Base-by-base conservation (phyloP, 1,284 basidiomycete species). In the Ceratobasidium sp. region DNA sequence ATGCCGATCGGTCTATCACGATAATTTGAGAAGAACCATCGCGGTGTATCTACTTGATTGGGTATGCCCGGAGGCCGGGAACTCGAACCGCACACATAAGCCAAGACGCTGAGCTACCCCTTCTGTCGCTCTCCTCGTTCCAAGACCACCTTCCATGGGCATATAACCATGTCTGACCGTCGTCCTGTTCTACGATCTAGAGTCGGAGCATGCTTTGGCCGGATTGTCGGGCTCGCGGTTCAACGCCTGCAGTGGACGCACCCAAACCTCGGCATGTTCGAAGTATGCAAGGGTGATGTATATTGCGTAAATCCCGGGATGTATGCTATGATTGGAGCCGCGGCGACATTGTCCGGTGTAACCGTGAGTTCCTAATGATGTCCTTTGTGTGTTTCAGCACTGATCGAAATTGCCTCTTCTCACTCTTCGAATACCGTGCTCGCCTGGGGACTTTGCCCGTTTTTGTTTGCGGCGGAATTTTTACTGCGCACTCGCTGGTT, bases 131-230 rank as follows among this genome's bases (percentile, higher is more conserved):
- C n/a, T n/a, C n/a, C n/a, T n/a, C n/a, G n/a, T n/a, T n/a, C n/a
- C n/a, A n/a, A n/a, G n/a, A n/a, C n/a, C n/a, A n/a, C n/a, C n/a
- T n/a, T n/a, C n/a, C n/a, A n/a, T n/a, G n/a, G n/a, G n/a, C n/a
- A n/a, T n/a, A 17, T 40, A 7, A 17, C 8, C 8, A 40, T 40
- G 8, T 40, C 45, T 47, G 7, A 12, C 45, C 7, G 10, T 47
- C n/a, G 7, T 47, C 45, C 22, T 34, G 15, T 45, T 17, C 57
- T 17, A 38, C 57, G 8, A 60, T 47, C 38, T 20, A 71, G 93
- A 22, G 95, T 98, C n/a, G 97, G 96, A 20, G 97, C 96, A 0
- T 96, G 94, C 75, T 93, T 93, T 50, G 96, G 96, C 2, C 85
- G 96, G 25, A 89, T 98, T 56, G 77, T 96, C 27, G 97, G 97